These are phyloP conservation scores for Murraya koenigii DNA, from an alignment of 345 rosid genomes.

Conservation along the genomic window DNA sequence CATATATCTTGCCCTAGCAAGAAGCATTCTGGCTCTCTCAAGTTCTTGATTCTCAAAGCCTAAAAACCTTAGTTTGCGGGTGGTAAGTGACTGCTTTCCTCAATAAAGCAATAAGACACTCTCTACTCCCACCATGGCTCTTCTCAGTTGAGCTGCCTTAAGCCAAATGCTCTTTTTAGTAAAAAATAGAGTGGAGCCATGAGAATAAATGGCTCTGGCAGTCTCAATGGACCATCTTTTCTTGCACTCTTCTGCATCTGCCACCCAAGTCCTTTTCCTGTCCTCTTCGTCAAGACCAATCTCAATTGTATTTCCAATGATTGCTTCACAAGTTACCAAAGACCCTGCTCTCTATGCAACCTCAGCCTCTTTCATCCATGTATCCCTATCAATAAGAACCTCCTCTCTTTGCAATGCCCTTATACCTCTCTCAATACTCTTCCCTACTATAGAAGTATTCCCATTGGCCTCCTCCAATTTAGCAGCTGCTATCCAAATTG, in stretches of 20 bases:
- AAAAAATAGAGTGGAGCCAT: conserved; percentile 75
- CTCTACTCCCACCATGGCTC: conserved; percentile 90
- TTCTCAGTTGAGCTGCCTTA: conserved; percentile 96
- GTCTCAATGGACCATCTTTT: conserved; percentile 88
- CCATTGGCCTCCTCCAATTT: conserved; percentile 94
- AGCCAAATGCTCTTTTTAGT: conserved; percentile 96
- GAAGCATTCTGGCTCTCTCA: conserved; percentile 91
- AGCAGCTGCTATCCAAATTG: conserved; percentile 88
- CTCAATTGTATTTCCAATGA: conserved; percentile 67
- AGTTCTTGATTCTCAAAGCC: conserved; percentile 98
- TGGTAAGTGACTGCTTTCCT: conserved; percentile 75
- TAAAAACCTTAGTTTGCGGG: conserved; percentile 86
- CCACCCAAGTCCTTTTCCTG: conserved; percentile 97
- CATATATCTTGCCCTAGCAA: conserved; percentile 86
- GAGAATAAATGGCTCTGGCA: conserved; percentile 85
- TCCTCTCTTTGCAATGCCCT: conserved; percentile 84
- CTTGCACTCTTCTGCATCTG: conserved; percentile 96
- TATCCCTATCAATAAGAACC: conserved; percentile 75
- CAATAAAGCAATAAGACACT: conserved; percentile 78
- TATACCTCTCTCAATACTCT: conserved; percentile 88
- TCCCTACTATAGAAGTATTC: conserved; percentile 66
- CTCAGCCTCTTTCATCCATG: conserved; percentile 37
- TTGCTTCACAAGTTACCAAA: conserved; percentile 78
- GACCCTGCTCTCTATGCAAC: conserved; percentile 84
- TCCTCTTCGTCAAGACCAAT: conserved; percentile 94